phyloP scores from a whole-genome alignment of 1,284 basidiomycete species.

The Fomitopsis palustris region DNA sequence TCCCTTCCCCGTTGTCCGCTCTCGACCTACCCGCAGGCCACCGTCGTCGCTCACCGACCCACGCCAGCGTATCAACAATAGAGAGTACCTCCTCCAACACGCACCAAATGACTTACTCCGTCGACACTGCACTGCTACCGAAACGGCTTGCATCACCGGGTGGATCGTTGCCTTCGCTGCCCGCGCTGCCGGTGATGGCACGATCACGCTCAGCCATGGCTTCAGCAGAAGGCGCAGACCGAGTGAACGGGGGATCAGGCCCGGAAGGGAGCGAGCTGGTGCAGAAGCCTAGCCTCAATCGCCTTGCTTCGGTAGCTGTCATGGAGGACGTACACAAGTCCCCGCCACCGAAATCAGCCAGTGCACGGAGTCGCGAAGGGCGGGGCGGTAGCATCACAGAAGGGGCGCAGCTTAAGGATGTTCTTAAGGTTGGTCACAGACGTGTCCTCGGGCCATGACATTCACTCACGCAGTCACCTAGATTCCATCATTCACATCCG shows the following conservation, averaged over 20 bases:
- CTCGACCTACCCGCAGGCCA: conserved; percentile 21
- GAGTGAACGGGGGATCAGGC: conserved; percentile 7
- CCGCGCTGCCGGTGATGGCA: conserved; percentile 36
- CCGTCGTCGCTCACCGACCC: conserved; percentile 30
- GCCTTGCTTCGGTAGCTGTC: conserved; percentile 43
- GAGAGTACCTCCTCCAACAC: conserved; percentile 27
- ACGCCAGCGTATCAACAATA: conserved; percentile 31
- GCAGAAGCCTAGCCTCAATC: conserved; percentile 39
- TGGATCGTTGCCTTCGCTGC: conserved; percentile 29
- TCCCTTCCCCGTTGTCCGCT: conserved; percentile 15
- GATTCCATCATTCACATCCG: conserved; percentile 65
- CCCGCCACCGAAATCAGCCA: conserved; percentile 43
- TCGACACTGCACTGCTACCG: conserved; percentile 42
- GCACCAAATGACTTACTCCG: conserved; percentile 50
- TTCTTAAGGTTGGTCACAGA: conserved; percentile 52
- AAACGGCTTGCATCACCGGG: conserved; percentile 31
- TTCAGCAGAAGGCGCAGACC: conserved; percentile 28
- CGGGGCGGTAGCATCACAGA: conserved; percentile 47
- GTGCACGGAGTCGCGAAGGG: conserved; percentile 33
- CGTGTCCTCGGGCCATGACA: not conserved
- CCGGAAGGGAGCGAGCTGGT: conserved; percentile 12
- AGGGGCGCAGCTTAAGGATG: conserved; percentile 65
- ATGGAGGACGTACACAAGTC: conserved; percentile 35
- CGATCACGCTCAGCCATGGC: conserved; percentile 52
- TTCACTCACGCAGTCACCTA: conserved; percentile 22